Base-by-base conservation (phyloP, 2,329 filamentous ascomycete genomes). In the Cercospora sesami region DNA sequence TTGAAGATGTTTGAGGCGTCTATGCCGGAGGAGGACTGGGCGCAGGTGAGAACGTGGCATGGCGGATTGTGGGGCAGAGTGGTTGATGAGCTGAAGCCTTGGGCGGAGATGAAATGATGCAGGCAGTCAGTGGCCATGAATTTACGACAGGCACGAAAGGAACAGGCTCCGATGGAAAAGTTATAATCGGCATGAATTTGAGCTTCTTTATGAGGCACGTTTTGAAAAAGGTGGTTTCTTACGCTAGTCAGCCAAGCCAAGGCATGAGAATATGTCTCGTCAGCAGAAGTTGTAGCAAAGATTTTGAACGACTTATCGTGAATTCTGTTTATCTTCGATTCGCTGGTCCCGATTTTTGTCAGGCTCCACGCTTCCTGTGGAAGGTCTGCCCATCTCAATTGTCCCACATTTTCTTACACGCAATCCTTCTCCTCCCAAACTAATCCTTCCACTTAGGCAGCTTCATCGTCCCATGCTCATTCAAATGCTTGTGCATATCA, bases 391-490 rank as follows among this genome's bases (percentile, higher is more conserved):
- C 6, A 39, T 8, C 2, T 39, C 36, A n/a, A 3, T n/a, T 39
- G 6, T n/a, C 36, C 16, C 14, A n/a, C 1, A n/a, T 39, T 14
- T 14, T 14, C 6, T 39, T 5, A 8, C 16, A 39, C 16, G 5
- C 36, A 39, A 3, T 8, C 36, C 36, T n/a, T 5, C 6, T 8
- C n/a, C 16, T 39, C 16, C 7, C 36, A 2, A 39, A n/a, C 36
- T 39, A 64, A 9, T 64, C 62, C n/a, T 64, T 30, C 89, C 90
- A 93, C 71, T 83, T 86, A 75, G 86, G 85, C 72, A 94, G 86
- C 89, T 94, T 94, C 93, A 96, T 96, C 74, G 91, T 95, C 26
- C 93, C 93, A 79, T 94, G 87, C 83, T 94, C 90, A 67, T 88
- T 82, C 68, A 96, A 80, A 71, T 93, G 91, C 85, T 90, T 90